Evolutionary conservation across 306 rosid genomes (phyloP).

Genomic region (Cicer pinnatifidum): DNA sequence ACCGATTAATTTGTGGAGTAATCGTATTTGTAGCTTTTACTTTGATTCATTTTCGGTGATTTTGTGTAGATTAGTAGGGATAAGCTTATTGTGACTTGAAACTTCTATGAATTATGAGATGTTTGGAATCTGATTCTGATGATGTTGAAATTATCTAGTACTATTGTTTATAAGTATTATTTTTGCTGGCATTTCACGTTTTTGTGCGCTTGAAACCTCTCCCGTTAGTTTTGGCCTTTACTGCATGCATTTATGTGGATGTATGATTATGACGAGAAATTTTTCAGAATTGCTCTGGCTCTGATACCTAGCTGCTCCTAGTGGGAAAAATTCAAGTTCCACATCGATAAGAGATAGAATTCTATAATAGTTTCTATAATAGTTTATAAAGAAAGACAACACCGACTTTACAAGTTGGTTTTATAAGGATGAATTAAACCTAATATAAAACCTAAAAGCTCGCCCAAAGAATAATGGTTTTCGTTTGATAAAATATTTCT

Average conservation of each 20-base stretch:
- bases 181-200: neutral
- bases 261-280: neutral
- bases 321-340: no score
- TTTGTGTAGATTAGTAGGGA: slow-evolving; percentile 2
- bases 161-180: neutral
- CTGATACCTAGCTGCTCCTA: neutral
- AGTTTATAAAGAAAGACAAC: no score
- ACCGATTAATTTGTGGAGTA: neutral
- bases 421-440: no score
- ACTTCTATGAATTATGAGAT: slow-evolving; percentile 7
- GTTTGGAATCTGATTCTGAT: slow-evolving; percentile 29
- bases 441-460: neutral
- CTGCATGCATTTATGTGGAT: neutral
- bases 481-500: neutral
- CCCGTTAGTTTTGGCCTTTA: neutral
- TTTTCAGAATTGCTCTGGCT: neutral
- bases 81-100: slow-evolving; percentile 19
- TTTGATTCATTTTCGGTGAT: neutral
- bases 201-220: slow-evolving; percentile 18
- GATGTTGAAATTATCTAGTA: neutral
- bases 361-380: no score
- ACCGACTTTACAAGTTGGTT: no score
- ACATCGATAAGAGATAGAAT: no score
- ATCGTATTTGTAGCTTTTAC: neutral
- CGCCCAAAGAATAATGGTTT: neutral